Evolutionary conservation across 805 yeast species (phyloP), one percentile per base, ranked within the genome.

Genomic region (Saccharomycopsis babjevae): DNA sequence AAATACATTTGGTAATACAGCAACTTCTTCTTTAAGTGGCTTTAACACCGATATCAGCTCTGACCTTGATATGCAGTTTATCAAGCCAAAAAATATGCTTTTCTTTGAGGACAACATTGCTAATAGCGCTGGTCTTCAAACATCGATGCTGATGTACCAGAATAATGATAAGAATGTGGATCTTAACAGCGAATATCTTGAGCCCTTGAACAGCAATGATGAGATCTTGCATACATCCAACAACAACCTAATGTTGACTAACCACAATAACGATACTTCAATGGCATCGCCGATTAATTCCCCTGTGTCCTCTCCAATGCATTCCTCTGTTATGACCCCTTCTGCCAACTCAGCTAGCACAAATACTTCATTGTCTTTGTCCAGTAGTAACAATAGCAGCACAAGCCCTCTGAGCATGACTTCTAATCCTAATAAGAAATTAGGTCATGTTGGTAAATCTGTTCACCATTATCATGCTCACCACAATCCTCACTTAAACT

Each of bases 371-470:
- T 25, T 36, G 10, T 55, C 42, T 6, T 15, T 52, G 25, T 28
- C 46, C 5, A 40, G 42, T 10, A 56, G 46, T 30, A 34, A 22
- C 18, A 55, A 55, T 55, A 55, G 43, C 32, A 38, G 46, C 20
- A 20, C 22, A 10, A 38, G 46, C 22, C 20, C 46, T 36, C n/a
- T 50, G 16, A 32, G 20, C 18, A 11, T 50, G n/a, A 36, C 25
- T 25, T 58, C 57, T n/a, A 30, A 56, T 18, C 18, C 20, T 18
- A 50, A 46, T 5, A 50, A 57, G 18, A n/a, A 39, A n/a, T 61
- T 61, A 13, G 59, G 64, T 3, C 64, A 62, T 32, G 56, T 62
- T 22, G 25, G 59, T 1, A 62, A 55, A 39, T 59, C 62, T 7
- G 22, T 16, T 8, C 52, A 59, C 15, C 61, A 58, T 38, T 55